Base-by-base conservation (phyloP, 2,329 filamentous ascomycete species). In the Neurospora sp. region DNA sequence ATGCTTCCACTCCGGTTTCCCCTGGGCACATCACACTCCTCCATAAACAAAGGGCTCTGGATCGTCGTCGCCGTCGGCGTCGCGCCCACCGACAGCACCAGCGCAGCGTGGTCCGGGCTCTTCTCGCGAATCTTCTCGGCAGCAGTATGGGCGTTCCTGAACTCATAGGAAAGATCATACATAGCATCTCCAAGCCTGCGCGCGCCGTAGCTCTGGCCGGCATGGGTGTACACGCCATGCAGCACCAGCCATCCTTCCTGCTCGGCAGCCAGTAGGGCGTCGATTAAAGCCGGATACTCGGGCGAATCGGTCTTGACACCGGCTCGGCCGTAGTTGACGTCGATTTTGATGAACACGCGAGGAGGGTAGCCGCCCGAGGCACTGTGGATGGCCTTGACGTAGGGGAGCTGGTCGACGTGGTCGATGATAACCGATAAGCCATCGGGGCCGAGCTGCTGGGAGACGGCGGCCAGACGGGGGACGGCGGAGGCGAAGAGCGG, bases 11-110 rank as follows among this genome's bases (percentile, higher is more conserved):
- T 10, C 75, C 71, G 67, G 73, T 73, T 3, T 17, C 68, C 43
- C 12, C 12, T 69, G 23, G 12, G 73, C 69, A 69, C 81, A 69
- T 72, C 75, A 70, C 71, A 80, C 37, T n/a, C 38, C 1, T n/a
- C 17, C 3, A 19, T 28, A 39, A 69, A 23, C 62, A 70, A 69
- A 23, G 66, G 80, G 74, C 91, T 88, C 75, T 91, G 87, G 36
- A 90, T 82, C 10, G 88, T 85, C 0, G 89, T 88, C 1, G 89
- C 88, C 0, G 91, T 93, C 0, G 92, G 92, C 19, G 92, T 92
- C 0, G 92, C 92, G 6, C 92, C 92, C 0, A 93, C 89, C 0
- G 89, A 92, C 2, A 95, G 81, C 0, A 88, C 82, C 17, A 86
- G 77, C 3, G 76, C 74, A 33, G 68, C 39, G 65, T 75, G 74